A percentile compares a stretch with the other conserved stretches of the same genome.
These are phyloP conservation scores for Monosporascus cannonballus DNA, from an alignment of 2,329 filamentous ascomycete species.

Conservation along the genomic window DNA sequence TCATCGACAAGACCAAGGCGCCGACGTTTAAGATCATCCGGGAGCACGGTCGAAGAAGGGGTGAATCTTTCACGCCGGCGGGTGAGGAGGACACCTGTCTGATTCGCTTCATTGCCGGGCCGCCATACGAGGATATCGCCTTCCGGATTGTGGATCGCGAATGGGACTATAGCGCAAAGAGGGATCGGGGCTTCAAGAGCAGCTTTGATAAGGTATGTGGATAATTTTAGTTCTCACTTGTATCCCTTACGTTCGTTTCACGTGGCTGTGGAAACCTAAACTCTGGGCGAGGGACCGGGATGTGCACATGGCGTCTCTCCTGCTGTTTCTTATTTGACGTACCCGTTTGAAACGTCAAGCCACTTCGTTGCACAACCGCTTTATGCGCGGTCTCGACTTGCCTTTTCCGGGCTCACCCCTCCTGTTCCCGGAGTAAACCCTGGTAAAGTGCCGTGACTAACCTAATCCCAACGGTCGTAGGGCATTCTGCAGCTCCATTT, in stretches of 20 bases:
- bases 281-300: conserved; percentile 1
- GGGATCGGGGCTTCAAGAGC: conserved; percentile 89
- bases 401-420: conserved; percentile 9
- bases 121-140: conserved; percentile 93
- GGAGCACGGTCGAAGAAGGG: conserved; percentile 81
- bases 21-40: conserved; percentile 95
- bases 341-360: conserved; percentile 7
- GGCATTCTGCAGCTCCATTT: conserved; percentile 96
- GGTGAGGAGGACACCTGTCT: conserved; percentile 96
- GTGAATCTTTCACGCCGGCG: conserved; percentile 87
- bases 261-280: conserved; percentile 4
- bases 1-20: conserved; percentile 90
- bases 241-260: conserved; percentile 11
- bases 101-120: conserved; percentile 90
- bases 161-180: conserved; percentile 97
- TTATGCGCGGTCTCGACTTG: conserved; percentile 9
- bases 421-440: conserved; percentile 8
- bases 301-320: conserved; percentile 5
- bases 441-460: conserved; percentile 17
- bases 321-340: conserved; percentile 6
- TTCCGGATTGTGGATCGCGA: conserved; percentile 97
- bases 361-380: conserved; percentile 7
- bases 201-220: conserved; percentile 91
- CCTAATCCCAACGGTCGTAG: conserved; percentile 36
- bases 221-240: conserved; percentile 4